phyloP scores from a whole-genome alignment of 2,329 filamentous ascomycete genomes.

The Colletotrichum shisoi region DNA sequence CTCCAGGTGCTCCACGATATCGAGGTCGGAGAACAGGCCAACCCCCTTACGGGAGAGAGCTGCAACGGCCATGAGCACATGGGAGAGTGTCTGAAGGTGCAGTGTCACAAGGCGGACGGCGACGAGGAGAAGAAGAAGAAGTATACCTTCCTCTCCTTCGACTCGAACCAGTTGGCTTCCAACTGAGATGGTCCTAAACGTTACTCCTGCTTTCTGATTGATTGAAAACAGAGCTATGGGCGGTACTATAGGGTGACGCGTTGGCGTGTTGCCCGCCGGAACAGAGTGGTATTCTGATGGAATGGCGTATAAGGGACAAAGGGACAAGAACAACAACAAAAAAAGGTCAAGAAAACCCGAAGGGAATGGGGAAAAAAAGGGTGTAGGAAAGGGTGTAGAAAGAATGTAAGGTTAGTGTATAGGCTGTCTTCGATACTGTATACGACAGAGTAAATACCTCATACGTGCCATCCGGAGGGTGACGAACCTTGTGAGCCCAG shows the following conservation, averaged over 20 bases:
- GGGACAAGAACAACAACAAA: no score
- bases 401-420: neutral
- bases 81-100: neutral
- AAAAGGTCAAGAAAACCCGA: no score
- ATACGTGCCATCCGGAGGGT: neutral
- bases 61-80: neutral
- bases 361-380: no score
- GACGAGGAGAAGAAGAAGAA: neutral
- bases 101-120: neutral
- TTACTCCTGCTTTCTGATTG: no score
- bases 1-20: neutral
- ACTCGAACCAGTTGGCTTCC: neutral
- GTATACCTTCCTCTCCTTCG: neutral
- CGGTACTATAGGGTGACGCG: neutral
- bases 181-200: neutral
- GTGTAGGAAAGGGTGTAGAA: neutral
- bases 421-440: neutral
- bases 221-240: no score
- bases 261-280: neutral
- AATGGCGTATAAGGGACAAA: no score
- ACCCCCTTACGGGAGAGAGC: neutral
- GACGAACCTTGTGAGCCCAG: neutral
- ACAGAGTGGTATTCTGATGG: no score
- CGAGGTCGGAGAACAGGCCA: neutral
- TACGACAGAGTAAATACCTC: no score